These are phyloP conservation scores for Aspergillus japonicus DNA, from an alignment of 2,329 filamentous ascomycete species.

Conservation along the genomic window DNA sequence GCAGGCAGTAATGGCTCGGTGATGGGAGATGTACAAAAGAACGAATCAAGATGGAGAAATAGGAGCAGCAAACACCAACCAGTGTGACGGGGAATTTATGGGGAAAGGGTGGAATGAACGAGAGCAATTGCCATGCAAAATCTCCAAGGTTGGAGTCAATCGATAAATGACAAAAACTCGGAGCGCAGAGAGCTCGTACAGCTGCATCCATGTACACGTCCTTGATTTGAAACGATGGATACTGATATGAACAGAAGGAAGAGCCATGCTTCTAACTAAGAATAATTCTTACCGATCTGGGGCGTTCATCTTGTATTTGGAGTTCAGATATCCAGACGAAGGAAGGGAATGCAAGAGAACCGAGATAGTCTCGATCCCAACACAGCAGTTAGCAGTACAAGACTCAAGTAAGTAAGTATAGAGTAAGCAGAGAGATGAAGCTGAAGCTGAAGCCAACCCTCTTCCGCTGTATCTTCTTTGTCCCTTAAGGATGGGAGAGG, in stretches of 20 bases:
- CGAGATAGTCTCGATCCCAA: neutral
- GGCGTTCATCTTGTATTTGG: conserved; percentile 48
- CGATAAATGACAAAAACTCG: neutral
- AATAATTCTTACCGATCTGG: conserved; percentile 40
- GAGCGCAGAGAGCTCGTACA: neutral
- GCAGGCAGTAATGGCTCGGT: neutral
- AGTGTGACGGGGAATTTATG: neutral
- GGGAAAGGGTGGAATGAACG: neutral
- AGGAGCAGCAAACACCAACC: neutral
- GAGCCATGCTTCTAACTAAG: neutral
- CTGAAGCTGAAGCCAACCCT: neutral
- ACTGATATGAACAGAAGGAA: neutral
- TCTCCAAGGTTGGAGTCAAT: too few species aligned
- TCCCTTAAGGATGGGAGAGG: neutral
- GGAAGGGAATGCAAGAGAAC: neutral
- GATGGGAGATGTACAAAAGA: neutral
- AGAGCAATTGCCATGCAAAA: neutral
- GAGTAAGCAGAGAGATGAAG: neutral
- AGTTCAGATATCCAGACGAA: conserved; percentile 1
- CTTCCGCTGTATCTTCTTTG: neutral
- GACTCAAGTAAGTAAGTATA: neutral
- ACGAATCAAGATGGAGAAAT: neutral
- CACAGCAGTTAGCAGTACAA: too few species aligned
- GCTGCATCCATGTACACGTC: neutral
- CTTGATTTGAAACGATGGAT: neutral